Evolutionary conservation across 148 eudicot genomes (phyloP), one percentile per base, ranked within the genome.

Genomic region (Camellia sinensis): DNA sequence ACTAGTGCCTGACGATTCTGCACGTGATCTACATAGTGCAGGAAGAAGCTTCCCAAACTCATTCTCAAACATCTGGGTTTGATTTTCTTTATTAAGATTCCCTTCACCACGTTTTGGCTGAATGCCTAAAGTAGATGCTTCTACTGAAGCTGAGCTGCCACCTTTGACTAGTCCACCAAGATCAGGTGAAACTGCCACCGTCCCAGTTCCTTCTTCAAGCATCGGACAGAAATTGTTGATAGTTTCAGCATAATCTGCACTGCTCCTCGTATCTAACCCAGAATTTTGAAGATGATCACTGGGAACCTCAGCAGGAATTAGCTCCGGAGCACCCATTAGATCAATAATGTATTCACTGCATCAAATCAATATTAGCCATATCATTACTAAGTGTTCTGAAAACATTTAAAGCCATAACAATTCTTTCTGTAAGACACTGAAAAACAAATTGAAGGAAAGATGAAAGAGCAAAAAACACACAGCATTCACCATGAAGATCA

Each of bases 251-350:
- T 80, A 83, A 79, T 84, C 90, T 46, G 92, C 71, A 77, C 76
- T 61, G 41, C 78, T 84, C 81, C 88, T 87, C 66, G 84, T 85
- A 85, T 90, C 93, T 41, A 87, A 79, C 40, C 84, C 92, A 79
- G 89, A 67, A 76, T 78, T 86, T 75, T 88, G 87, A 80, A 89
- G 88, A 83, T 86, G 89, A 89, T 89, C 82, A 81, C 94, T 89
- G n/a, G 99, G 94, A 48, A 91, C 85, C 93, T 96, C 99, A 70
- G 97, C 89, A 78, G 99, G 99, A 80, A 96, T 91, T 73, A 96
- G 85, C 46, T 98, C 99, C 19, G 99, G 99, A 84, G 97, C 95
- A 78, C 95, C 98, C 99, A 96, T 96, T 77, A 96, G 88, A 88
- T 96, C 99, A 80, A 96, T 88, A 19, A 96, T 93, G 83, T 85